Base-by-base conservation (phyloP, 75 land plant genomes). In the Cupressus sempervirens region DNA sequence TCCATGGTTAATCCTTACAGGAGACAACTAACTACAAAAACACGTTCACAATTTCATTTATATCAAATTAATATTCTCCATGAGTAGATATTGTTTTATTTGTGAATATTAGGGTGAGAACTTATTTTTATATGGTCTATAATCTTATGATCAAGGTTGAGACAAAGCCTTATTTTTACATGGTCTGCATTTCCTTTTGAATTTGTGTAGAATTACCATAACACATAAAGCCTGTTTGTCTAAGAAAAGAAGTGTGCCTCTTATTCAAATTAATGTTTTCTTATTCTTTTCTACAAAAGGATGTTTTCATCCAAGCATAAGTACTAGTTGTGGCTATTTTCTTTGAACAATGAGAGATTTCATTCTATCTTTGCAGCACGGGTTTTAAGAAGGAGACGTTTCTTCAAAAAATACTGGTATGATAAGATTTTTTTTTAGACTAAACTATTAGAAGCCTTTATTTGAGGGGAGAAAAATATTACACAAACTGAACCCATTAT, bases 351-450 rank as follows among this genome's bases (percentile, higher is more conserved):
- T 82, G 14, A 53, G 16, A 15, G 23, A 52, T 52, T 8, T 50
- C 5, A 11, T 14, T 29, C 12, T 82, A 67, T 72, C 32, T 74
- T n/a, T 93, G 93, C 96, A 97, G 99, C 90, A 92, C 92, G 29
- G 98, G 98, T 29, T 83, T 87, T 87, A 94, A 90, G 86, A 92
- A 88, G 83, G 98, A 97, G 89, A 89, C 94, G 30, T 12, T 87
- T 72, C 91, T 97, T 20, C 88, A 92, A 40, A 97, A 96, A 84
- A 52, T 86, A 80, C 83, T 94, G 95, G 99, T 96, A 90, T 15
- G 36, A 12, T 7, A 12, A 14, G n/a, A 77, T 26, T 26, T 77
- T 77, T 43, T 75, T 77, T 43, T 26, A 43, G 81, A 7, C 26
- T 23, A 77, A 23, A 36, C 8, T 77, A 77, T 43, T 41, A 16